Percentiles rank a stretch among this genome's conserved stretches.
Conservation (phyloP, 345 rosid genomes). For the Arabis alpina region DNA sequence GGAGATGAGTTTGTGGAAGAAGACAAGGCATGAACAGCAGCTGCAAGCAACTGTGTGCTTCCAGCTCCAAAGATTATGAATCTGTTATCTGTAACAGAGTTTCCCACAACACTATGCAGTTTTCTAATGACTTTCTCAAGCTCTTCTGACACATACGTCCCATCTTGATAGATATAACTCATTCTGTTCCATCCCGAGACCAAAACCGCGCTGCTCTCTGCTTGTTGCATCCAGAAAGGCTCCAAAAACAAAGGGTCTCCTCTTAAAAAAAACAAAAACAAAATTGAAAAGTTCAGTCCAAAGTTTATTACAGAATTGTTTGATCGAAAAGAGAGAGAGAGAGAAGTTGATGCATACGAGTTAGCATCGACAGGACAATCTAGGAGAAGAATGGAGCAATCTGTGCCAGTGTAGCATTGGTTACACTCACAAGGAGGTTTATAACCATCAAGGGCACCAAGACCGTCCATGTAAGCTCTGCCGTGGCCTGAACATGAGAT, state of each 20-base stretch:
- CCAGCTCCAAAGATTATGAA: slow-evolving; percentile 66
- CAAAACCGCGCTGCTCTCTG: slow-evolving; percentile 29
- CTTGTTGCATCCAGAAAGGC: slow-evolving; percentile 38
- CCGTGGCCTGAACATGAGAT: slow-evolving; percentile 75
- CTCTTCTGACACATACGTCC: slow-evolving; percentile 23
- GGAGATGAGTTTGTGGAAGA: slow-evolving; percentile 46
- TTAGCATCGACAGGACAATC: slow-evolving; percentile 56
- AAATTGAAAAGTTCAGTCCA: not conserved
- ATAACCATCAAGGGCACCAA: slow-evolving; percentile 37
- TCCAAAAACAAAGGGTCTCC: slow-evolving; percentile 43
- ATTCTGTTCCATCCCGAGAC: slow-evolving; percentile 36
- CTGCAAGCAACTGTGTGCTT: slow-evolving; percentile 66
- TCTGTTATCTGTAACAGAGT: slow-evolving; percentile 57
- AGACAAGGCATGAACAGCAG: slow-evolving; percentile 67
- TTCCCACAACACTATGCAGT: slow-evolving; percentile 57
- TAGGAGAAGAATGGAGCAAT: slow-evolving; percentile 55
- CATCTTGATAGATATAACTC: slow-evolving; percentile 23
- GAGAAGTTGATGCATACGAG: slow-evolving; percentile 43
- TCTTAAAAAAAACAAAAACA: slow-evolving; percentile 7
- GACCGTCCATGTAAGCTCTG: slow-evolving; percentile 68
- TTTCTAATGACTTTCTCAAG: slow-evolving; percentile 55
- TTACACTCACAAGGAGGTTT: slow-evolving; percentile 69
- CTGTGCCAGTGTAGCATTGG: slow-evolving; percentile 55
- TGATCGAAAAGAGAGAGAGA: slow-evolving; percentile 14
- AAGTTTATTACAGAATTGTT: not conserved